These are phyloP conservation scores for Zasmidium cellare DNA, from an alignment of 2,329 filamentous ascomycete genomes.

Conservation along the genomic window DNA sequence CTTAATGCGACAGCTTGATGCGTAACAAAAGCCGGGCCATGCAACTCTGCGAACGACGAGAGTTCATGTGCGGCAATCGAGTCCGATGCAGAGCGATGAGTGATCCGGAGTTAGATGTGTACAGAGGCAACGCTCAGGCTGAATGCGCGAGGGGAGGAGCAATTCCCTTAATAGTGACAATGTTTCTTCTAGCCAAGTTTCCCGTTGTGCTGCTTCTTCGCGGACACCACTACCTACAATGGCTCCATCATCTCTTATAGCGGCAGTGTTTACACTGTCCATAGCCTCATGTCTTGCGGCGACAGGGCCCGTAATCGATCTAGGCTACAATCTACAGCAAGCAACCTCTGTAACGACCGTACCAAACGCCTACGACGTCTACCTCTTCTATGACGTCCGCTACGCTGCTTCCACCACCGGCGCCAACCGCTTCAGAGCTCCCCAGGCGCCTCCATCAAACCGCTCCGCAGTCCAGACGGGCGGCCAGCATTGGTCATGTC, in stretches of 20 bases:
- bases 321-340: conserved; percentile 56
- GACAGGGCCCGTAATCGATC: conserved; percentile 48
- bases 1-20: too few species aligned
- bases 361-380: conserved; percentile 39
- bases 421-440: conserved; percentile 52
- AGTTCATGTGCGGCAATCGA: background rate
- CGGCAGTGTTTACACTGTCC: background rate
- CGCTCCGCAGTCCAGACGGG: conserved; percentile 50
- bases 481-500: conserved; percentile 43
- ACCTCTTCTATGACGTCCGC: conserved; percentile 58
- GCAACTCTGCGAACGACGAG: background rate
- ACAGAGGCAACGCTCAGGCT: background rate
- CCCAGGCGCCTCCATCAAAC: conserved; percentile 41
- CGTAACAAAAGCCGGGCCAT: too few species aligned
- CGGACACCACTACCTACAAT: background rate
- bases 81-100: background rate
- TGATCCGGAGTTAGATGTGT: background rate
- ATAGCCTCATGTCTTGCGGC: background rate
- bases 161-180: too few species aligned
- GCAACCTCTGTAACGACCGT: conserved; percentile 34
- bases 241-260: background rate
- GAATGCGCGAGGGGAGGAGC: background rate
- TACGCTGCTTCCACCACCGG: conserved; percentile 57
- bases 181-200: too few species aligned
- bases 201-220: background rate